These are phyloP conservation scores for Hydrangea macrophylla DNA, from an alignment of 148 eudicot species.

Conservation along the genomic window DNA sequence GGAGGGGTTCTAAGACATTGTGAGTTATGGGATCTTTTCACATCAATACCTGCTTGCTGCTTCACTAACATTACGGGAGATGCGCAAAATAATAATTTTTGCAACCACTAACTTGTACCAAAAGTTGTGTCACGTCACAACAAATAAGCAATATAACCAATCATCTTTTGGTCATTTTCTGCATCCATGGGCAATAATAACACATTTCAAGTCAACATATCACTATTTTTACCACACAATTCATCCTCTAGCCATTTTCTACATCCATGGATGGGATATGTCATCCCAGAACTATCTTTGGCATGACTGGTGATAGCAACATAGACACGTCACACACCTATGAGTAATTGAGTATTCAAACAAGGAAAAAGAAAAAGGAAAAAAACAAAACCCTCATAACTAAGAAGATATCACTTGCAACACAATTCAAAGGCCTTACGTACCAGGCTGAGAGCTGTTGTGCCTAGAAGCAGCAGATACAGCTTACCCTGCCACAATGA, in stretches of 20 bases:
- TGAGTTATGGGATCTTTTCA: background rate
- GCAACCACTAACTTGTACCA: background rate
- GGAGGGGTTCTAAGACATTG: background rate
- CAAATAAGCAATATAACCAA: background rate
- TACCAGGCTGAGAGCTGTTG: constrained; percentile 97
- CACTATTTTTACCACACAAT: no score
- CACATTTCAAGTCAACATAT: no score
- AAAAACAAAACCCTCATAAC: background rate
- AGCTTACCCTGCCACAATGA: constrained; percentile 64
- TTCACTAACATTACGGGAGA: background rate
- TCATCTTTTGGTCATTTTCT: background rate
- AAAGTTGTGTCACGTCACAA: background rate
- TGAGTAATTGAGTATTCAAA: no score
- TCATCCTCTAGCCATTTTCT: background rate
- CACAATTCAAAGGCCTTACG: constrained; percentile 11
- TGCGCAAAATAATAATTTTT: background rate
- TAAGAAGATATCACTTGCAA: constrained; percentile 7
- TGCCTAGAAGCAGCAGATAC: constrained; percentile 81
- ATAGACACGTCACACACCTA: background rate
- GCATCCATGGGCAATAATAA: no score
- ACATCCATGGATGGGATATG: background rate
- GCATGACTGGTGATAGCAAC: background rate
- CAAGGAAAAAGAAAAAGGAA: background rate
- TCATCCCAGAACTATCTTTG: background rate
- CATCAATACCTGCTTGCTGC: background rate